Evolutionary conservation across 2,329 filamentous ascomycete genomes (phyloP).

Genomic region (Alternaria gaisen): DNA sequence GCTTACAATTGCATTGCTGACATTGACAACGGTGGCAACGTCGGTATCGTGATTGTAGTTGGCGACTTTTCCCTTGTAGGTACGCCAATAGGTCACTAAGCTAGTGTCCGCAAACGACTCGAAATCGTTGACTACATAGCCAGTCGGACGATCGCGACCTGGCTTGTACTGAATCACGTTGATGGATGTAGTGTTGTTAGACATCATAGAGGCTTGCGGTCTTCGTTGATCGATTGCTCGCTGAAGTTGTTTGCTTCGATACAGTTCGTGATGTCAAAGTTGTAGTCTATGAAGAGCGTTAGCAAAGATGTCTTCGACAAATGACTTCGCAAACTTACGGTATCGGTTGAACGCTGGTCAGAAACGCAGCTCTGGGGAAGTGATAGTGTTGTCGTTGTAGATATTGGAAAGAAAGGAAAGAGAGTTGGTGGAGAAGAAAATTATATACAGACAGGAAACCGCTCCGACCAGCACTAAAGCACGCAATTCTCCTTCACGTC

Average conservation of each 20-base stretch:
- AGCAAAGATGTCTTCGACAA: not conserved
- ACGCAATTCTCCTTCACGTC: not conserved
- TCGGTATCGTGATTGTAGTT: not conserved
- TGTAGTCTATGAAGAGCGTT: not conserved
- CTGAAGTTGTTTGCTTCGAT: too few relatives aligned
- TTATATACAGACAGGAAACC: not conserved
- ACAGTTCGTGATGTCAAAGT: not conserved
- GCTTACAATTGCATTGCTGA: slow-evolving; percentile 2
- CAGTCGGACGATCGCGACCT: not conserved
- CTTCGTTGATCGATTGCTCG: not conserved
- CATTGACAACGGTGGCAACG: not conserved
- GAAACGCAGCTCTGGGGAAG: not conserved
- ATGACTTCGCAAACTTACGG: not conserved
- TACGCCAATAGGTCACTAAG: not conserved
- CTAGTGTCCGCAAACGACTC: not conserved
- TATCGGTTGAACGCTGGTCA: not conserved
- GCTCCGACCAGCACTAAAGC: not conserved
- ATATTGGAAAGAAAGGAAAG: not conserved
- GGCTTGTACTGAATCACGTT: not conserved
- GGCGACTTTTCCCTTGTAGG: not conserved
- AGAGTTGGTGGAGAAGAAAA: not conserved
- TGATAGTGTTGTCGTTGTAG: not conserved
- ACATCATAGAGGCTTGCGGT: not conserved
- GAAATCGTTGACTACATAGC: not conserved
- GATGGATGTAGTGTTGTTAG: not conserved